These are phyloP conservation scores for Calendula officinalis DNA, from an alignment of 129 eudicot species.

Conservation along the genomic window DNA sequence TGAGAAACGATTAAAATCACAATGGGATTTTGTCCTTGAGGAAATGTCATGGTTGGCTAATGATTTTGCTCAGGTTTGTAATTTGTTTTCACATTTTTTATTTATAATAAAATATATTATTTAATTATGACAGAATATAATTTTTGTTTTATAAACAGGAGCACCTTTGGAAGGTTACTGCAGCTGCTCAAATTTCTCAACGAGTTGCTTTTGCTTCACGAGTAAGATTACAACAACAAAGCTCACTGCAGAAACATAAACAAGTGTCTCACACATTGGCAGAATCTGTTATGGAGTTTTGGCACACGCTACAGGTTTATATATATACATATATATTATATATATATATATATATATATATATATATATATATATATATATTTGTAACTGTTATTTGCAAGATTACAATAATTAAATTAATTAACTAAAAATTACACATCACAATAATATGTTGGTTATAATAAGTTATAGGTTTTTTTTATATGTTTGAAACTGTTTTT, in stretches of 20 bases:
- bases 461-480: too few species aligned
- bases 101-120: slow-evolving; percentile 4
- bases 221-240: slow-evolving; percentile 46
- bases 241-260: slow-evolving; percentile 38
- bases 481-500: background rate
- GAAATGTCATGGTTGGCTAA: slow-evolving; percentile 99
- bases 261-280: slow-evolving; percentile 63
- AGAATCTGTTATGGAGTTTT: slow-evolving; percentile 80
- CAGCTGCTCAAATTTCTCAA: slow-evolving; percentile 65
- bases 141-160: slow-evolving; percentile 49
- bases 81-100: slow-evolving; percentile 11
- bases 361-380: too few species aligned
- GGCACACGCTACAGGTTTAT: slow-evolving; percentile 72
- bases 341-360: too few species aligned
- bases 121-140: background rate
- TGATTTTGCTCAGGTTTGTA: slow-evolving; percentile 94
- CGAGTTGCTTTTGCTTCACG: slow-evolving; percentile 55
- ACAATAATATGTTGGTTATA: too few species aligned
- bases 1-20: slow-evolving; percentile 56
- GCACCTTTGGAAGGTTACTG: slow-evolving; percentile 84
- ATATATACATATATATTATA: too few species aligned
- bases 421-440: too few species aligned
- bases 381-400: too few species aligned
- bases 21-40: slow-evolving; percentile 94
- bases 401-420: too few species aligned